Evolutionary conservation across 2,329 filamentous ascomycete species (phyloP).

Genomic region (Thelonectria olida): DNA sequence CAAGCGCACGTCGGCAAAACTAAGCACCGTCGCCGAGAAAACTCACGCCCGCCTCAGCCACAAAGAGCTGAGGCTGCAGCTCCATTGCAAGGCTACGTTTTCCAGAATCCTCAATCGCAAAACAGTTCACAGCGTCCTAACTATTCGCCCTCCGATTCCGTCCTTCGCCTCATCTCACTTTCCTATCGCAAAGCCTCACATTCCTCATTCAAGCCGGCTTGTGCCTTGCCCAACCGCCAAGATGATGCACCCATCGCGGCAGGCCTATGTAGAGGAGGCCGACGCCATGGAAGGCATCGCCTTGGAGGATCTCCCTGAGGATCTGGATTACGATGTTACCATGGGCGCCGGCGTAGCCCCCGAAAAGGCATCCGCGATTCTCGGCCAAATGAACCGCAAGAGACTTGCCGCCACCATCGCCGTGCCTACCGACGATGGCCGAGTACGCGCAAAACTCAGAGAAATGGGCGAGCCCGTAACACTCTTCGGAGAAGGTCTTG

Average conservation of each 20-base stretch:
- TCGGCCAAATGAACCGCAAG: slow-evolving; percentile 91
- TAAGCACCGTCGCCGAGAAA: slow-evolving; percentile 40
- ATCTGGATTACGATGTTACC: slow-evolving; percentile 87
- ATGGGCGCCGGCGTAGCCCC: slow-evolving; percentile 73
- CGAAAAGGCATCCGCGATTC: slow-evolving; percentile 84
- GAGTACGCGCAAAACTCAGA: slow-evolving; percentile 82
- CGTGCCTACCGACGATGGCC: slow-evolving; percentile 92
- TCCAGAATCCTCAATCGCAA: neutral
- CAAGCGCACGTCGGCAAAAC: slow-evolving; percentile 38
- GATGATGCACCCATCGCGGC: slow-evolving; percentile 86
- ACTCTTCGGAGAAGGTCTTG: slow-evolving; percentile 89
- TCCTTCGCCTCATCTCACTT: neutral
- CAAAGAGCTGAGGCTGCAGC: slow-evolving; percentile 11
- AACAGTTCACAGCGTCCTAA: neutral
- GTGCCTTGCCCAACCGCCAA: slow-evolving; percentile 37
- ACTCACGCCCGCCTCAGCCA: slow-evolving; percentile 21
- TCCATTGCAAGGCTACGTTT: slow-evolving; percentile 9
- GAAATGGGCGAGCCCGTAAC: slow-evolving; percentile 94
- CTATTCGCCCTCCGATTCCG: neutral
- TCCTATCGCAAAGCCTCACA: neutral
- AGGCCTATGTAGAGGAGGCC: slow-evolving; percentile 93
- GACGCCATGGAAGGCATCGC: slow-evolving; percentile 63
- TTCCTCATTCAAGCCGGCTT: neutral
- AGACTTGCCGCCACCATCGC: slow-evolving; percentile 87
- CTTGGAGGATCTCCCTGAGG: slow-evolving; percentile 64